Evolutionary conservation across 441 rosid genomes (phyloP), one percentile per base, ranked within the genome.

Genomic region (Pelargonium citronellum): DNA sequence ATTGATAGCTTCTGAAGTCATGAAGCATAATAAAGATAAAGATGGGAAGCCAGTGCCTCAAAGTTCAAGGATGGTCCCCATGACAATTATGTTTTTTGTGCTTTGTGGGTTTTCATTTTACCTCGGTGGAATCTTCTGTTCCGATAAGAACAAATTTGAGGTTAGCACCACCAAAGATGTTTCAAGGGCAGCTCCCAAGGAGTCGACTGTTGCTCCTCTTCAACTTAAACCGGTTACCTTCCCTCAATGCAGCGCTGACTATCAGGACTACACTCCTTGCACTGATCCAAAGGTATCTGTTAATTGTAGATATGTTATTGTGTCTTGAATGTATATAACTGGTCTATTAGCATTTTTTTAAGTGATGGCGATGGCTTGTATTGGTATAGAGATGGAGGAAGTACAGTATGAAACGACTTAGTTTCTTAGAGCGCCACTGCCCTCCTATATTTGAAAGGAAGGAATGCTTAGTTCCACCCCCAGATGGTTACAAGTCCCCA

Each of bases 251-350:
- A 86, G 91, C 76, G 78, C 68, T 49, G 89, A 89, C 71, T 91
- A 81, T 74, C 97, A 94, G 74, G 99, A 94, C 79, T 90, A 89
- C 85, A 94, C 99, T 71, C 97, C 99, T 0, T 94, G 99, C 87
- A 91, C 97, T 0, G 96, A 94, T 87, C 97, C 99, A 68, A 85
- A 73, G 91, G 99, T 91, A 85, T 22, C 0, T 8, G n/a, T 68
- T 7, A n/a, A 47, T 57, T 61, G 5, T 5, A 46, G 20, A 20
- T 24, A 9, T 37, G 0, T 46, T 43, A 3, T 53, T 34, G 24
- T 55, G n/a, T 43, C 12, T 7, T 43, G 12, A 43, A 8, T 43
- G 1, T 9, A 1, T 43, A 7, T 43, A 10, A 43, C 12, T 7
- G 12, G 47, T 7, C 10, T 43, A 43, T 43, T 10, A 0, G 39